Base-by-base conservation (phyloP, 345 rosid genomes). In the Lepidium africanum region DNA sequence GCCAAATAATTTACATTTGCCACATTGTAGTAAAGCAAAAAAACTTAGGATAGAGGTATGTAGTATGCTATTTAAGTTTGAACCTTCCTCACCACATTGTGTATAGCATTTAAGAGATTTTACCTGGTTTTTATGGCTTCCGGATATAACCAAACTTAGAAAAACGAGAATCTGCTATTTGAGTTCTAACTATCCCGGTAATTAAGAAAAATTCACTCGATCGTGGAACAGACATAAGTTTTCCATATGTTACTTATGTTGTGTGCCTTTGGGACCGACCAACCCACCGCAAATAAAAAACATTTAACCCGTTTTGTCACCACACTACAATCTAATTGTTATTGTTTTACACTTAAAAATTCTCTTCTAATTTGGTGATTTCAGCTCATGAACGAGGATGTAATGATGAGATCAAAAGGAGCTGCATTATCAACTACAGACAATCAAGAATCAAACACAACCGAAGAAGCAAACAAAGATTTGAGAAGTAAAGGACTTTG, bases 401-500 rank as follows among this genome's bases (percentile, higher is more conserved):
- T 72, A 81, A 53, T 82, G 77, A 84, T 82, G 81, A 78, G 70
- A 69, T 51, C 68, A 61, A 73, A 59, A 35, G 83, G 83, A 76
- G 82, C 76, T 67, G 69, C 66, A 16, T 51, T 45, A 0, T 75
- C 67, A 32, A 40, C 72, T 23, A 38, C 46, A 23, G 25, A 67
- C 41, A 67, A 53, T 9, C 25, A 80, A 76, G 82, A 83, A 43
- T 49, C 73, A 54, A 42, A 60, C 42, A 35, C 54, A 45, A 60
- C 67, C 36, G 76, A 78, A 69, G 84, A 79, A 19, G 39, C 70
- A 41, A 67, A 65, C 64, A 82, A 65, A 70, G 93, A 87, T 71
- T 78, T 92, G 53, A 82, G 80, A 82, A 79, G 89, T 74, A 79
- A 87, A 83, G 98, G 98, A 48, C 56, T 92, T 53, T 92, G 97